A percentile compares a stretch with the other conserved stretches of the same genome.
phyloP scores from a whole-genome alignment of 179 eudicot genomes.

The Corrigiola litoralis region DNA sequence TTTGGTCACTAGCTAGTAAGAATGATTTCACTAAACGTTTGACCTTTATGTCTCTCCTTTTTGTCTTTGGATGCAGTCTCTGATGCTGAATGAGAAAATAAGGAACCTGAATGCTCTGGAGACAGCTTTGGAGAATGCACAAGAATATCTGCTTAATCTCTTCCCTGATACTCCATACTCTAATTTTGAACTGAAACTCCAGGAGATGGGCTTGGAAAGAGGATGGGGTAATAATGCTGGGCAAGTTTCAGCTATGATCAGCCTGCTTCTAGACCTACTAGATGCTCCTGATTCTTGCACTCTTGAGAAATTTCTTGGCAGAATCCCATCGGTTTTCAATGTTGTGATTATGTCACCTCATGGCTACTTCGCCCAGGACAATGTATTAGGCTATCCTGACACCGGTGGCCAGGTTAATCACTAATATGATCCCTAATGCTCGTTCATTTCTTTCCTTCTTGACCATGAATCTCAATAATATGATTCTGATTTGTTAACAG shows the following conservation, averaged over 20 bases:
- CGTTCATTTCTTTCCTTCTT: neutral
- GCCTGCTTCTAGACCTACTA: constrained; percentile 60
- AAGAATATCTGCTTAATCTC: constrained; percentile 50
- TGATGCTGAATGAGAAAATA: constrained; percentile 74
- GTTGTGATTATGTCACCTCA: constrained; percentile 85
- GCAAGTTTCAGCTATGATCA: constrained; percentile 55
- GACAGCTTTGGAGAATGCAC: constrained; percentile 56
- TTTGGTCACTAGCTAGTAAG: neutral
- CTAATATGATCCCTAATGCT: neutral
- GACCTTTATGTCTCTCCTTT: neutral
- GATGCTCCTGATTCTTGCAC: constrained; percentile 76
- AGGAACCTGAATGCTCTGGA: constrained; percentile 51
- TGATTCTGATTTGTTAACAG: constrained; percentile 19
- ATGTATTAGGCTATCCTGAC: constrained; percentile 82
- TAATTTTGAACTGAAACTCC: constrained; percentile 58
- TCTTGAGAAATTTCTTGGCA: constrained; percentile 66
- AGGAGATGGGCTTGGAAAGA: constrained; percentile 76
- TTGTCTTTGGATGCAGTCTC: constrained; percentile 38
- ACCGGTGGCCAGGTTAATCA: constrained; percentile 81
- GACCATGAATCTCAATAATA: neutral
- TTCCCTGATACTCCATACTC: constrained; percentile 50
- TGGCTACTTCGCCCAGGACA: constrained; percentile 88
- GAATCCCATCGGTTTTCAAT: constrained; percentile 77
- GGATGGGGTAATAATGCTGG: constrained; percentile 84
- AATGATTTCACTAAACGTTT: neutral